These are phyloP conservation scores for Boletus patriciae DNA, from an alignment of 768 basidiomycete genomes.

Conservation along the genomic window DNA sequence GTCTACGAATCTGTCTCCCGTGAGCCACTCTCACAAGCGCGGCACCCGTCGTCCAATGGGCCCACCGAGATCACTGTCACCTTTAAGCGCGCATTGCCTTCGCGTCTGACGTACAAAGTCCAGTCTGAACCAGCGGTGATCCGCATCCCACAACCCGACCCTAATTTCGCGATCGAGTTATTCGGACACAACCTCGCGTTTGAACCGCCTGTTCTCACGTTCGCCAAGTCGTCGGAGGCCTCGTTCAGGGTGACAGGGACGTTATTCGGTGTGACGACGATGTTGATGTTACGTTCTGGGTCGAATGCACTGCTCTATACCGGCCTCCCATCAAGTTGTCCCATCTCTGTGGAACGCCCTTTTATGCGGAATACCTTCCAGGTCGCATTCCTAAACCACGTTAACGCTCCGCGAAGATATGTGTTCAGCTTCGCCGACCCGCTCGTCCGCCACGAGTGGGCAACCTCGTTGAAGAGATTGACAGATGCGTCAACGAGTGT, in stretches of 20 bases:
- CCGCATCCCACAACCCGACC: constrained; percentile 81
- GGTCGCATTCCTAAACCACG: constrained; percentile 73
- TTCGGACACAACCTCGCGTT: constrained; percentile 86
- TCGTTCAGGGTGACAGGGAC: constrained; percentile 92
- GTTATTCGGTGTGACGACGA: constrained; percentile 75
- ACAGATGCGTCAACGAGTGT: constrained; percentile 50
- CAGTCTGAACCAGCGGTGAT: constrained; percentile 89
- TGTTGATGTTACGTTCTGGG: constrained; percentile 83
- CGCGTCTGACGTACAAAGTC: constrained; percentile 79
- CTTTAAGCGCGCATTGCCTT: constrained; percentile 73
- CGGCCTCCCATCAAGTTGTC: constrained; percentile 75
- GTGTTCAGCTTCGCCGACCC: constrained; percentile 93
- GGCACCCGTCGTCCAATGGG: constrained; percentile 42
- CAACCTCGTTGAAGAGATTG: constrained; percentile 62
- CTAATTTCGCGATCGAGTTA: constrained; percentile 78
- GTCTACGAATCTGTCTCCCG: constrained; percentile 76
- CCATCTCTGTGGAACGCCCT: constrained; percentile 80
- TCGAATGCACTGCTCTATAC: constrained; percentile 80
- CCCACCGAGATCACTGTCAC: constrained; percentile 57
- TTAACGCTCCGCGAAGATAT: constrained; percentile 75
- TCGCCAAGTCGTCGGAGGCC: constrained; percentile 72
- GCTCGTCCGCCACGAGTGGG: constrained; percentile 73
- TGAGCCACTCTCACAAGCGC: constrained; percentile 73
- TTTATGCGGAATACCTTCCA: constrained; percentile 99
- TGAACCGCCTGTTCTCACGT: constrained; percentile 82